A percentile compares a stretch with the other conserved stretches of the same genome.
Conservation (phyloP, 495 filamentous ascomycete species). For the Melanomma pulvis-pyrius region DNA sequence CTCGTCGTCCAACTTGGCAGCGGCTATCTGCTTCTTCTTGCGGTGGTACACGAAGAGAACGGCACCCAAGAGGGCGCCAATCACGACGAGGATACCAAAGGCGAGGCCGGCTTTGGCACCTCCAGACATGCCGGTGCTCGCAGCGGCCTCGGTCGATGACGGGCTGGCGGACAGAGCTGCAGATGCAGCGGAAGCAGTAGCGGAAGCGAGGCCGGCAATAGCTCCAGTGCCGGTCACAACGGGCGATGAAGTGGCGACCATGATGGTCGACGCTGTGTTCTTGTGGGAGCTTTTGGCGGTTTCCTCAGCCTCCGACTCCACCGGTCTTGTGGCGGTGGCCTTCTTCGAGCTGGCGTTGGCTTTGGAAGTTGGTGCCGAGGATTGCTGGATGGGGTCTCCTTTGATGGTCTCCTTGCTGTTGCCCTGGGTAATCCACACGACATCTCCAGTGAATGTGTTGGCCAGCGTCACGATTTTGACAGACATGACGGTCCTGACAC, state of each 20-base stretch:
- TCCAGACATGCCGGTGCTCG: slow-evolving; percentile 55
- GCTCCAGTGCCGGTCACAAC: neutral
- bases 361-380: slow-evolving; percentile 18
- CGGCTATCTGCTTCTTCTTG: slow-evolving; percentile 59
- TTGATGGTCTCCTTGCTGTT: neutral
- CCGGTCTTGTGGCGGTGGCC: slow-evolving; percentile 13
- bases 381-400: neutral
- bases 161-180: slow-evolving; percentile 42
- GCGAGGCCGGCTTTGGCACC: slow-evolving; percentile 83
- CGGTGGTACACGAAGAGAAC: slow-evolving; percentile 68
- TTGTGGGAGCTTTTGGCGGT: slow-evolving; percentile 15
- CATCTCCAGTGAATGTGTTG: slow-evolving; percentile 59
- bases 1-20: slow-evolving; percentile 58
- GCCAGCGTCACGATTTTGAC: slow-evolving; percentile 60
- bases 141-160: slow-evolving; percentile 25
- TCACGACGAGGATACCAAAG: slow-evolving; percentile 70
- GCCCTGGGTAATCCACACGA: slow-evolving; percentile 56
- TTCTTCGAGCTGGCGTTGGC: neutral
- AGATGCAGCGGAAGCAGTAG: slow-evolving; percentile 6
- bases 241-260: slow-evolving; percentile 28
- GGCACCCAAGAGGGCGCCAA: slow-evolving; percentile 63
- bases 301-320: slow-evolving; percentile 12
- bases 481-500: slow-evolving; percentile 47
- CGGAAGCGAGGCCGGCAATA: slow-evolving; percentile 1
- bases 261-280: slow-evolving; percentile 25